Conservation (phyloP, 2,329 filamentous ascomycete species). For the Trichophyton mentagrophytes region DNA sequence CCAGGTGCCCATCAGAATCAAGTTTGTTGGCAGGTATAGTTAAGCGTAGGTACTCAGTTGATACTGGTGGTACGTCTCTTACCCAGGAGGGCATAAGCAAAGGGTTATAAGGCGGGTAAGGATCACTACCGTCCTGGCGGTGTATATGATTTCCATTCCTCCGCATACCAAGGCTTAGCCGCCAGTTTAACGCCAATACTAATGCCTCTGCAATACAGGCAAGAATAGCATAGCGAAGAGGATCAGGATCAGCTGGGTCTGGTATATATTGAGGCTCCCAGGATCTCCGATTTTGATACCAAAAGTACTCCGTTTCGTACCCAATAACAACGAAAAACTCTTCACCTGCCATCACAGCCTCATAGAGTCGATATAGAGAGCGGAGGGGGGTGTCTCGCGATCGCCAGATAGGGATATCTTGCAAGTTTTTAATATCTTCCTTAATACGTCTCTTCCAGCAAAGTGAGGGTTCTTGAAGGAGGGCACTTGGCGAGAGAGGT, state of each 20-base stretch:
- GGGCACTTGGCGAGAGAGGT: background rate
- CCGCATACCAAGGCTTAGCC: constrained; percentile 15
- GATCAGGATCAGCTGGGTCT: constrained; percentile 18
- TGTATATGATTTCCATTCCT: constrained; percentile 13
- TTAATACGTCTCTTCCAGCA: constrained; percentile 8
- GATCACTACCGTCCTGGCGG: constrained; percentile 8
- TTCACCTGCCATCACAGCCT: constrained; percentile 11
- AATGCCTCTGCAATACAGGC: constrained; percentile 18
- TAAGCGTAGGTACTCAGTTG: constrained; percentile 8
- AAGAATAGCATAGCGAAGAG: constrained; percentile 20
- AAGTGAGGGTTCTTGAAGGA: constrained; percentile 7
- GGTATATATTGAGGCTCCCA: constrained; percentile 17
- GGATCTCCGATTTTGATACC: constrained; percentile 12
- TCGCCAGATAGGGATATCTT: constrained; percentile 9
- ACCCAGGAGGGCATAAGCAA: constrained; percentile 13
- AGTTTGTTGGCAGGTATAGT: constrained; percentile 16
- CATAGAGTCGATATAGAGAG: constrained; percentile 19
- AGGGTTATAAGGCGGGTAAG: constrained; percentile 11
- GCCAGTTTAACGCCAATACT: constrained; percentile 18
- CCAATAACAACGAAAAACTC: constrained; percentile 9
- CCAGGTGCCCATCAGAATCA: constrained; percentile 19
- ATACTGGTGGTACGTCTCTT: constrained; percentile 11
- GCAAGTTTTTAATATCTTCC: constrained; percentile 3
- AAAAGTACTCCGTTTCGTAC: constrained; percentile 19
- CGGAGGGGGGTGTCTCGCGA: constrained; percentile 17